A percentile compares a stretch with the other conserved stretches of the same genome.
These are phyloP conservation scores for Eragrostis tef DNA, from an alignment of 202 grass and related monocot genomes.

Conservation along the genomic window DNA sequence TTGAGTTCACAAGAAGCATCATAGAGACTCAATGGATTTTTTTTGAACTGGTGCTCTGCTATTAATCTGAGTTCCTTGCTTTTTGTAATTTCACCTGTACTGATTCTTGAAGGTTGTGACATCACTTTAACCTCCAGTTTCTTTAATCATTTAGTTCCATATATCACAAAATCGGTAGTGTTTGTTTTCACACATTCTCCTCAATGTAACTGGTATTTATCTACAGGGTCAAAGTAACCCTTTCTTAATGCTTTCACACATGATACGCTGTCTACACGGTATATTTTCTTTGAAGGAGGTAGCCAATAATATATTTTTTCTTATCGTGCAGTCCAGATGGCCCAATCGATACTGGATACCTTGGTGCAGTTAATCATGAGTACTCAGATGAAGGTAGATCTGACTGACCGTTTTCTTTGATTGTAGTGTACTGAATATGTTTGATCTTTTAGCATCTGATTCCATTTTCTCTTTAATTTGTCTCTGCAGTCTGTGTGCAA, in stretches of 20 bases:
- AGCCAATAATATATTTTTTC: background rate
- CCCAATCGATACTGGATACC: slow-evolving; percentile 55
- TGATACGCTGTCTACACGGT: background rate
- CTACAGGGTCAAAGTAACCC: background rate
- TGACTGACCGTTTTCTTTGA: slow-evolving; percentile 3
- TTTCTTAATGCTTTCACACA: background rate
- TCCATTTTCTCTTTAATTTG: slow-evolving; percentile 24
- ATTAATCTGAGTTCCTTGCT: slow-evolving; percentile 7
- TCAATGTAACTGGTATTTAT: background rate
- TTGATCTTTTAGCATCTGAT: slow-evolving; percentile 11
- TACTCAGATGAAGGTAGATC: slow-evolving; percentile 71
- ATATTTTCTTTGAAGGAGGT: slow-evolving; percentile 10
- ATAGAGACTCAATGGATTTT: background rate
- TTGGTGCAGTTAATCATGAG: slow-evolving; percentile 68
- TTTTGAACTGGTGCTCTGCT: background rate
- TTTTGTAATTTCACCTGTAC: background rate
- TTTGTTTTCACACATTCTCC: background rate
- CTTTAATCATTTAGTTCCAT: background rate
- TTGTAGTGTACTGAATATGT: slow-evolving; percentile 20
- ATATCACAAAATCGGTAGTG: background rate
- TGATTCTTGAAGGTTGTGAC: background rate
- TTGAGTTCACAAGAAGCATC: slow-evolving; percentile 12
- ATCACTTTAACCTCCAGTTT: background rate
- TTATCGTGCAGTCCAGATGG: slow-evolving; percentile 55
- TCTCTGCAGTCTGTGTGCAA: slow-evolving; percentile 73